Base-by-base conservation (phyloP, 2,329 filamentous ascomycete genomes). In the Beauveria asiatica region DNA sequence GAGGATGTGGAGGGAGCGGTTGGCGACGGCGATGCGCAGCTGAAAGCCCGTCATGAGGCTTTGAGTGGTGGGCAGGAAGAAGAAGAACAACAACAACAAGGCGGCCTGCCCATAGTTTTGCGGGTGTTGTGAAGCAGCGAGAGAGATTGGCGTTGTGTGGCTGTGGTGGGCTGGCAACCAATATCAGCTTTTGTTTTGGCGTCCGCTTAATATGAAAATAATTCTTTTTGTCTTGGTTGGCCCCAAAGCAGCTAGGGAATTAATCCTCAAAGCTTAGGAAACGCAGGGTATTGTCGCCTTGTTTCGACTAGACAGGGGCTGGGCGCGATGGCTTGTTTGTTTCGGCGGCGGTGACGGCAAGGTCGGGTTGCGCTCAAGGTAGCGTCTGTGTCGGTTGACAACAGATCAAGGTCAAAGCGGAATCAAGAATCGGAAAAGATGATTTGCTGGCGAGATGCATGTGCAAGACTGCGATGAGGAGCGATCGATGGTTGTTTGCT, bases 11-110 rank as follows among this genome's bases (percentile, higher is more conserved):
- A 71, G 73, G 66, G 76, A 75, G 67, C 76, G 74, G 70, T 78
- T 75, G 65, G 74, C 70, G 68, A 75, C 74, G 69, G 78, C 81
- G 64, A 79, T 72, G 69, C 74, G 72, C 61, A 80, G 68, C 63
- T 79, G 73, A 68, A 75, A 75, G 67, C 71, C 73, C 67, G 75
- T 78, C 79, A 82, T 82, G 76, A 68, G 69, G 65, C 44, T 41
- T 49, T 45, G 30, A 39, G 51, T 33, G 57, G 37, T 33, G 21
- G 41, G n/a, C 48, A 25, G 27, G 23, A 45, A 25, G 30, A 52
- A 23, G 49, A 59, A 17, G 41, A 53, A 8, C 16, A 23, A 46
- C 49, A 33, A 10, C 10, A 5, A 33, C 16, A 33, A 46, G 57
- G 48, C 41, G 21, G 56, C 8, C 27, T 46, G 49, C 25, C 39